These are phyloP conservation scores for Ustilago tritici DNA, from an alignment of 1,284 basidiomycete genomes.

Conservation along the genomic window DNA sequence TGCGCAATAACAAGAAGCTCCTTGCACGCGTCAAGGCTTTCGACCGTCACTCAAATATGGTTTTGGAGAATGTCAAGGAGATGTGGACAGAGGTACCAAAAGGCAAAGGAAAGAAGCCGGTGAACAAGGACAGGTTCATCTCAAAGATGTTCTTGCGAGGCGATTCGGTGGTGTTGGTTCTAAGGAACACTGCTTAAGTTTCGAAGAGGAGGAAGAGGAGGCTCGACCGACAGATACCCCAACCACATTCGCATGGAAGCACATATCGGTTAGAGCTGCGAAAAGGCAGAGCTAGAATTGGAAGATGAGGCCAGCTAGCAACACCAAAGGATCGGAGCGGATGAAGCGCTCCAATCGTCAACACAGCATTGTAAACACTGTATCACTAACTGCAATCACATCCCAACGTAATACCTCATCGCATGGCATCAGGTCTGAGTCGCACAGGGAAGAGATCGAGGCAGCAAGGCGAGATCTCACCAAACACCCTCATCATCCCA, in stretches of 20 bases:
- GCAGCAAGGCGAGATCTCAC: background rate
- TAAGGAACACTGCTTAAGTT: constrained; percentile 45
- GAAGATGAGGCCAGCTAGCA: background rate
- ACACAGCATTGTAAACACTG: constrained; percentile 9
- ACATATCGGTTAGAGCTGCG: background rate
- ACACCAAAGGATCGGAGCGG: background rate
- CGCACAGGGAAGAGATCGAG: background rate
- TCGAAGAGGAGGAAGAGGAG: background rate
- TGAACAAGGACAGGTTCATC: constrained; percentile 93
- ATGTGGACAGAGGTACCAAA: constrained; percentile 99
- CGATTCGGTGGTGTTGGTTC: constrained; percentile 68
- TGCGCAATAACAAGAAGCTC: constrained; percentile 98
- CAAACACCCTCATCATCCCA: background rate
- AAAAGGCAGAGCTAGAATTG: too few species aligned
- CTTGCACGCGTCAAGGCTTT: constrained; percentile 98
- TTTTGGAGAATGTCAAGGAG: constrained; percentile 71
- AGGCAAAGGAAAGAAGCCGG: constrained; percentile 97
- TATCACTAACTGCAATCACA: constrained; percentile 12
- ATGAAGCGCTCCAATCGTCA: background rate
- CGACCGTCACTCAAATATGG: constrained; percentile 99
- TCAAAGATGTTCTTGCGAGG: constrained; percentile 86
- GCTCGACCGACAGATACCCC: constrained; percentile 13
- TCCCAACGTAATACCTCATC: background rate
- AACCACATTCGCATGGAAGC: background rate
- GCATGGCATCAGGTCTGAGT: background rate